A percentile compares a stretch with the other conserved stretches of the same genome.
Evolutionary conservation across 306 rosid genomes (phyloP).

Genomic region (Prinsepia uniflora): DNA sequence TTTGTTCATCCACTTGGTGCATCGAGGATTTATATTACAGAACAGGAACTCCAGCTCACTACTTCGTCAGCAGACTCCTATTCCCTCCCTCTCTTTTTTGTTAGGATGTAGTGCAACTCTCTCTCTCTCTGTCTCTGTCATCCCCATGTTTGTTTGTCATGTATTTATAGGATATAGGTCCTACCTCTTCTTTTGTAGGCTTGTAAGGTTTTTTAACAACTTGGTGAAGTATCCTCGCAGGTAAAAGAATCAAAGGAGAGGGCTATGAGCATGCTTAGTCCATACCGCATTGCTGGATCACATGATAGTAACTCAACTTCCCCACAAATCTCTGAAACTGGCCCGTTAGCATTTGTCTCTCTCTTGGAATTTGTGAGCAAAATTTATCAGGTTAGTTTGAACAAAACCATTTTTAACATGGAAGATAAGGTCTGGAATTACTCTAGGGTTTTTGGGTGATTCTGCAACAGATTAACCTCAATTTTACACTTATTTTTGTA

Average conservation of each 20-base stretch:
- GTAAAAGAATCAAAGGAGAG: constrained; percentile 92
- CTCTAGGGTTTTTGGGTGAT: no score
- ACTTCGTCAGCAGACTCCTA: background rate
- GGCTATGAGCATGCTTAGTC: constrained; percentile 77
- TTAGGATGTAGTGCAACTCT: background rate
- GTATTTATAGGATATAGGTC: background rate
- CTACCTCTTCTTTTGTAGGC: background rate
- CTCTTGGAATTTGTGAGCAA: constrained; percentile 90
- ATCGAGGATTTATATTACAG: background rate
- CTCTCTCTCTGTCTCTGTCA: background rate
- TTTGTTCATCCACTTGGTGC: background rate
- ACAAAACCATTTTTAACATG: background rate
- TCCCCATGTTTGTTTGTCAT: no score
- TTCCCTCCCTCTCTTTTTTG: background rate
- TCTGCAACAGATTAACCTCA: background rate
- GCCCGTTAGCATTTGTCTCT: constrained; percentile 64
- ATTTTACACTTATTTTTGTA: background rate
- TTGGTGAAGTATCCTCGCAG: constrained; percentile 36
- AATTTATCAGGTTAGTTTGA: constrained; percentile 73
- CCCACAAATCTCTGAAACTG: constrained; percentile 43
- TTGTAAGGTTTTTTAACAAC: background rate
- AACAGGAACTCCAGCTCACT: background rate
- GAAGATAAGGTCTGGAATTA: no score
- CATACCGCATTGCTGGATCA: constrained; percentile 59
- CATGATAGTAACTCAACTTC: constrained; percentile 55